Evolutionary conservation across 2,329 filamentous ascomycete genomes (phyloP).

Genomic region (Aaosphaeria pasadenensis): DNA sequence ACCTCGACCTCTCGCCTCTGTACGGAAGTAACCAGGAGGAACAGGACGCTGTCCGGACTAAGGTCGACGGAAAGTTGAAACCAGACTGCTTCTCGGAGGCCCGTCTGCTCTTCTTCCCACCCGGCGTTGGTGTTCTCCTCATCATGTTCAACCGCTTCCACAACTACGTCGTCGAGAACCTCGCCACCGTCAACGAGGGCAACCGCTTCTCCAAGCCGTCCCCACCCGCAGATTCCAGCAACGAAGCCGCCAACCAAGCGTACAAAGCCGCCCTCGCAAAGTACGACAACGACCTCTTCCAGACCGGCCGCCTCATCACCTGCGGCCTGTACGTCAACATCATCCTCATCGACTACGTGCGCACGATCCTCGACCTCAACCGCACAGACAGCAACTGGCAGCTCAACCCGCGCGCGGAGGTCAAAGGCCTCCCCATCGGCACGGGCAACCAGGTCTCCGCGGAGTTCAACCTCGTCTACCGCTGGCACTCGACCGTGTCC

Average conservation of each 20-base stretch:
- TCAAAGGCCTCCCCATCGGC: conserved; percentile 63
- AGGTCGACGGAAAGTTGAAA: conserved; percentile 66
- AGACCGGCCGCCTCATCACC: conserved; percentile 51
- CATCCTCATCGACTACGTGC: conserved; percentile 53
- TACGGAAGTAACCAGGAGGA: conserved; percentile 69
- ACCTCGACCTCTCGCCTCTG: conserved; percentile 69
- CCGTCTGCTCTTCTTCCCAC: conserved; percentile 63
- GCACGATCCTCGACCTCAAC: conserved; percentile 58
- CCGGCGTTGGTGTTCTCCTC: conserved; percentile 64
- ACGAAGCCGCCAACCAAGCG: conserved; percentile 40
- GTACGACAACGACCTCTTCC: conserved; percentile 49
- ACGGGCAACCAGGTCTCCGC: conserved; percentile 81
- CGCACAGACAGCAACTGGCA: conserved; percentile 75
- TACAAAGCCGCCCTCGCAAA: conserved; percentile 34
- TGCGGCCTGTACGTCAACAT: conserved; percentile 55
- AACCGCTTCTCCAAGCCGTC: conserved; percentile 70
- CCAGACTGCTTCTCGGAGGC: conserved; percentile 68
- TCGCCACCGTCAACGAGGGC: conserved; percentile 83
- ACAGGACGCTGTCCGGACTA: conserved; percentile 63
- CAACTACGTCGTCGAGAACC: conserved; percentile 76
- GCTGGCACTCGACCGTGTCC: conserved; percentile 80
- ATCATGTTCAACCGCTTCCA: conserved; percentile 75
- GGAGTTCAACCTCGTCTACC: conserved; percentile 85
- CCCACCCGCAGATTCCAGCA: conserved; percentile 26
- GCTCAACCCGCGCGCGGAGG: conserved; percentile 71